Base-by-base conservation (phyloP, 2,329 filamentous ascomycete genomes). In the Spiromastix sp. region DNA sequence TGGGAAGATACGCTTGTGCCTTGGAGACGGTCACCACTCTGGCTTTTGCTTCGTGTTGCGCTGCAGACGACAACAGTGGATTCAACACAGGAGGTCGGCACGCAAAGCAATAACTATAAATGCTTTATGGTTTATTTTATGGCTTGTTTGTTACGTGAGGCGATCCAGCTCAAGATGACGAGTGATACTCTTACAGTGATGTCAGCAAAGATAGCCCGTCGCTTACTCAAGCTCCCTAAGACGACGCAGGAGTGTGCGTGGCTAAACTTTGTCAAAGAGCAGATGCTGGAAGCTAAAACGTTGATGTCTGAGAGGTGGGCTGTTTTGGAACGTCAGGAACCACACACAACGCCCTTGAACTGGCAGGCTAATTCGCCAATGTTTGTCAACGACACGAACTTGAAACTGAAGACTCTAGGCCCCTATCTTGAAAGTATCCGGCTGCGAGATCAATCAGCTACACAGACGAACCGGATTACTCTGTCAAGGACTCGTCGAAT, bases 11-110 rank as follows among this genome's bases (percentile, higher is more conserved):
- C 40, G 10, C 40, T 40, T 1, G 26, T 34, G 2, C 68, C 67
- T 0, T 77, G 72, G 72, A 55, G 64, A 9, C 50, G 67, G 29
- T 75, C 71, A 9, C 56, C 72, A 0, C 39, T 69, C 0, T 79
- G 72, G 72, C 55, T 78, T 0, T 53, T 76, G 0, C 37, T 77
- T 2, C 67, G 73, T 1, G 70, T 74, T 1, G 48, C 60, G 0
- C 40, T 74, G 2, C 71, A 77, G 55, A 15, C 0, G 66, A 60
- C 13, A 52, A 71, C 42, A 57, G 71, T 0, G 34, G 40, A 1
- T 39, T 71, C 4, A 44, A 70, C 11, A 24, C 52, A 0, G n/a
- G 6, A 11, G 10, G 17, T 19, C 32, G 1, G 11, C 72, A 72
- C 40, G 44, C 71, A 8, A 37, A 42, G 5, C 4, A 13, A 16